A percentile compares a stretch with the other conserved stretches of the same genome.
These are phyloP conservation scores for Rhizoclosmatium globosum DNA, from an alignment of 192 early-diverging fungal species.

Conservation along the genomic window DNA sequence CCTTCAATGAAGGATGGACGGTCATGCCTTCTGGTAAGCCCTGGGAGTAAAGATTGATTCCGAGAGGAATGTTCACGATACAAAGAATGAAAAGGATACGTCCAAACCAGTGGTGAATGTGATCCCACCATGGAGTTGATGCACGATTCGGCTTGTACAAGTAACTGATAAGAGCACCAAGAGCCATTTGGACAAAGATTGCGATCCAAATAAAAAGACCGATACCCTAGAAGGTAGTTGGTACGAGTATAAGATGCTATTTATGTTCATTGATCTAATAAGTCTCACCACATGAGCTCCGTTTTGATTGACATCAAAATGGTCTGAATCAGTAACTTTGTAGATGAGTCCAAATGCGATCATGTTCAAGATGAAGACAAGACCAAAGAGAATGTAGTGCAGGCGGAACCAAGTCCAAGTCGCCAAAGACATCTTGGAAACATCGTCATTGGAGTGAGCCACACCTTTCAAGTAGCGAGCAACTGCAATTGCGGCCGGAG, in stretches of 20 bases:
- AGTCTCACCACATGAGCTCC: conserved; percentile 19
- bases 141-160: conserved; percentile 4
- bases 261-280: too few relatives aligned
- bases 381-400: background rate
- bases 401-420: background rate
- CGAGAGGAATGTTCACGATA: conserved; percentile 23
- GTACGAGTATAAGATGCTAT: background rate
- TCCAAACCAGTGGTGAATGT: conserved; percentile 33
- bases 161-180: background rate
- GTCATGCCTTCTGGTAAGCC: too few relatives aligned
- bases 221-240: background rate
- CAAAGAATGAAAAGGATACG: conserved; percentile 5
- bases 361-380: background rate
- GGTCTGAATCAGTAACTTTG: conserved; percentile 3
- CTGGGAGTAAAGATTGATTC: conserved; percentile 19
- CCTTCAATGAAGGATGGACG: too few relatives aligned
- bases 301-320: conserved; percentile 29
- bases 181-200: conserved; percentile 8
- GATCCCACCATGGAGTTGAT: conserved; percentile 15
- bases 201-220: conserved; percentile 5
- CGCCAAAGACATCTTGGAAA: background rate
- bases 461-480: conserved; percentile 25
- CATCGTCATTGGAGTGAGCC: too few relatives aligned
- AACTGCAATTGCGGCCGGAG: conserved; percentile 28
- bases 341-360: conserved; percentile 24